phyloP scores from a whole-genome alignment of 345 rosid genomes.

The Linum trigynum region DNA sequence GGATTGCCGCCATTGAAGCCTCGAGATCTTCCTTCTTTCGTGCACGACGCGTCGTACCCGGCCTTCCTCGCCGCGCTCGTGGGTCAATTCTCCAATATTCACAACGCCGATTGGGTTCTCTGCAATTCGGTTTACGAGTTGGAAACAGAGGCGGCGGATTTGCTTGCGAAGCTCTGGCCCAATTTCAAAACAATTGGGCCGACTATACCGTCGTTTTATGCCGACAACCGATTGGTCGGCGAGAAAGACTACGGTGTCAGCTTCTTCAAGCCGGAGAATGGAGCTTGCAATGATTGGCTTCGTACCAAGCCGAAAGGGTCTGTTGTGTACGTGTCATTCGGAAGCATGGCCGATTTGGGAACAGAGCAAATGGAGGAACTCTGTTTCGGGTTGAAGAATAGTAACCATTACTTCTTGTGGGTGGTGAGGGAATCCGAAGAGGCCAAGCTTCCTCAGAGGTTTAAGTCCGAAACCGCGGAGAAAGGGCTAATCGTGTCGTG shows the following conservation, averaged over 20 bases:
- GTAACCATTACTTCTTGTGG: conserved; percentile 25
- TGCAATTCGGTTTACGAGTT: conserved; percentile 16
- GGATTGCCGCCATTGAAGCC: conserved; percentile 21
- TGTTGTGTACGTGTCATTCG: conserved; percentile 30
- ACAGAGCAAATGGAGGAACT: conserved; percentile 22
- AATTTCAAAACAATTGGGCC: conserved; percentile 17
- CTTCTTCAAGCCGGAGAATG: conserved; percentile 12
- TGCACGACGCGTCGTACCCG: conserved; percentile 21
- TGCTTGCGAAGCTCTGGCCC: conserved; percentile 19
- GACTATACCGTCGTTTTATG: conserved; percentile 15
- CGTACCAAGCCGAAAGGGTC: conserved; percentile 13
- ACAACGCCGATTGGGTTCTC: conserved; percentile 24
- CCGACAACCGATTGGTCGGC: conserved; percentile 15
- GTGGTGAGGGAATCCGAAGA: conserved; percentile 22
- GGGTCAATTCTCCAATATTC: conserved; percentile 9
- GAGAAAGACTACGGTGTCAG: conserved; percentile 12
- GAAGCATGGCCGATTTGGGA: conserved; percentile 17
- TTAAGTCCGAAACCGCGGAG: conserved; percentile 9
- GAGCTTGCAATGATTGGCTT: conserved; percentile 23
- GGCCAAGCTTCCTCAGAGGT: conserved; percentile 20
- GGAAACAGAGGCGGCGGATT: conserved; percentile 21
- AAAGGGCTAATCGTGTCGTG: neutral
- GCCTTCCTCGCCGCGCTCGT: neutral
- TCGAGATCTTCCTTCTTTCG: conserved; percentile 23
- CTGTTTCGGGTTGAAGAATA: conserved; percentile 12